phyloP scores from a whole-genome alignment of 148 eudicot species.

The Chenopodium berlandieri region DNA sequence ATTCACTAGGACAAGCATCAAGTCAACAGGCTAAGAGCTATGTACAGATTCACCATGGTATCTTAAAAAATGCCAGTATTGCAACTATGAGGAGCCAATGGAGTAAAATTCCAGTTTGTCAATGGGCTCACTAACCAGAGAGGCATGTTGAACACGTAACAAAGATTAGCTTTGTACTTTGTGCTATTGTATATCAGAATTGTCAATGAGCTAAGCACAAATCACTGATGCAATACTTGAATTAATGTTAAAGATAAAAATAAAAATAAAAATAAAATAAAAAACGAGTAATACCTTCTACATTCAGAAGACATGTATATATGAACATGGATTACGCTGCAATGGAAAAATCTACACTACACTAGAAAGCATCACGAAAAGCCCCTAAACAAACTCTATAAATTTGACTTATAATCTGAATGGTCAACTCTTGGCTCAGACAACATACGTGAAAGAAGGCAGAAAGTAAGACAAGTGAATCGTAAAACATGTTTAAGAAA shows the following conservation, averaged over 20 bases:
- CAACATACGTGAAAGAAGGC: too few species aligned
- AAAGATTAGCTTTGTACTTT: not conserved
- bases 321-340: too few species aligned
- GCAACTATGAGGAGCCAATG: not conserved
- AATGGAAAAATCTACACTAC: too few species aligned
- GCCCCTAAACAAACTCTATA: too few species aligned
- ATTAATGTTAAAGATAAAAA: too few species aligned
- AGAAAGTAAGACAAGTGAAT: not conserved
- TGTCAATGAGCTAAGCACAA: not conserved
- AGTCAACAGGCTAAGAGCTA: not conserved
- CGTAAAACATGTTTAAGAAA: not conserved
- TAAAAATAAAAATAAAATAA: too few species aligned
- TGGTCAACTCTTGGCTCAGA: too few species aligned
- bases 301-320: constrained; percentile 11
- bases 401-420: too few species aligned
- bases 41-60: not conserved
- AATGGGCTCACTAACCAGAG: not conserved
- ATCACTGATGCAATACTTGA: too few species aligned
- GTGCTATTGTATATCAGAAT: not conserved
- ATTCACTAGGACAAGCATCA: not conserved
- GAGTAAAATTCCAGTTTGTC: not conserved
- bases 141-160: not conserved
- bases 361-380: too few species aligned
- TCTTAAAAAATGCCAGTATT: not conserved
- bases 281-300: not conserved